These are phyloP conservation scores for Drechslerella stenobrocha DNA, from an alignment of 2,329 filamentous ascomycete genomes.

Conservation along the genomic window DNA sequence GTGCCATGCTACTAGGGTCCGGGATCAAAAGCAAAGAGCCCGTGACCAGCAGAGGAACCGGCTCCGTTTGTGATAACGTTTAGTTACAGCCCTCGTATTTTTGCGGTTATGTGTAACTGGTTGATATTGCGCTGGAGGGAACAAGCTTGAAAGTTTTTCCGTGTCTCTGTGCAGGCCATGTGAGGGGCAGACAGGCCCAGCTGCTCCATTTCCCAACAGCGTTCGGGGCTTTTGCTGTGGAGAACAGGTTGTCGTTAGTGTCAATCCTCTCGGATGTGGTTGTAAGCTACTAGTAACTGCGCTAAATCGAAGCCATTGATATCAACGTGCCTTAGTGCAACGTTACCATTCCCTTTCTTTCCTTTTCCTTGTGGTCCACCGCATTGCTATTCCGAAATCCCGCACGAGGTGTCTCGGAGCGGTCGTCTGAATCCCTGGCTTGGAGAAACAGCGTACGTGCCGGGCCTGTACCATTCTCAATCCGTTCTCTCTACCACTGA, in stretches of 20 bases:
- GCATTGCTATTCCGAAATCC: constrained; percentile 49
- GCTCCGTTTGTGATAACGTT: not conserved
- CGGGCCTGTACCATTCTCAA: not conserved
- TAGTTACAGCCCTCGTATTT: constrained; percentile 29
- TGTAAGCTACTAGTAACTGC: constrained; percentile 6
- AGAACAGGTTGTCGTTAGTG: constrained; percentile 23
- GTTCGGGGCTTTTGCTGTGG: constrained; percentile 33
- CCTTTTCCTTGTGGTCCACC: constrained; percentile 19
- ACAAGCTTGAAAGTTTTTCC: constrained; percentile 45
- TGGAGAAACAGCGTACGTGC: not conserved
- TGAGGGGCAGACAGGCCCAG: constrained; percentile 16
- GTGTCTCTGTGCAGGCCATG: constrained; percentile 41
- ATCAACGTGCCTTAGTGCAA: constrained; percentile 27
- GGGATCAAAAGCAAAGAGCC: constrained; percentile 11
- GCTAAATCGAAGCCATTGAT: constrained; percentile 32
- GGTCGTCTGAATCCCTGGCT: constrained; percentile 2
- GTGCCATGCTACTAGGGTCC: constrained; percentile 17
- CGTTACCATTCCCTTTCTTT: constrained; percentile 25
- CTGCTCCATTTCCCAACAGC: constrained; percentile 21
- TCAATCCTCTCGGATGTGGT: constrained; percentile 24
- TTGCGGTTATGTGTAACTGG: constrained; percentile 17
- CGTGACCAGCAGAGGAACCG: not conserved
- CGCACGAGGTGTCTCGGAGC: constrained; percentile 47
- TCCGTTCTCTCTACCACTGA: not conserved
- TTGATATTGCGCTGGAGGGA: too few relatives aligned